Evolutionary conservation across 192 early-diverging fungal genomes (phyloP).

Genomic region (Helicostylum pulchrum): DNA sequence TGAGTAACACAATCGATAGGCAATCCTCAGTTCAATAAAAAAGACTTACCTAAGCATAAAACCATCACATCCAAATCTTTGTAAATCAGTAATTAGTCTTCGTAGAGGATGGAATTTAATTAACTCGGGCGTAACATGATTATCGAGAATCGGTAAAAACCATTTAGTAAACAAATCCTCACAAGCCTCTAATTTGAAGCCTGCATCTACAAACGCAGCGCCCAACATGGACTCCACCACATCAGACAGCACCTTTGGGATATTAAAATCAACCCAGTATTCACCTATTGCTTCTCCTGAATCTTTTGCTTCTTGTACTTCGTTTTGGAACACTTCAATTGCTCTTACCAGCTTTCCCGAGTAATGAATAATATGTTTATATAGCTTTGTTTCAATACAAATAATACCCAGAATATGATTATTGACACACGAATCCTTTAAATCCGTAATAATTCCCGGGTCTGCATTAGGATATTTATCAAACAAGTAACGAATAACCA

Average conservation of each 20-base stretch:
- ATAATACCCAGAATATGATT: constrained; percentile 80
- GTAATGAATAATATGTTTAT: constrained; percentile 63
- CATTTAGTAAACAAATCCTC: constrained; percentile 38
- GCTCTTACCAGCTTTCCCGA: constrained; percentile 52
- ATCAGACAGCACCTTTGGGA: constrained; percentile 90
- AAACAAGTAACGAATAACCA: constrained; percentile 72
- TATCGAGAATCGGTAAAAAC: constrained; percentile 38
- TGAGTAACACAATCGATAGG: not conserved
- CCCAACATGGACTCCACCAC: constrained; percentile 86
- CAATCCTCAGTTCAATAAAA: not conserved
- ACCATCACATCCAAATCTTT: constrained; percentile 40
- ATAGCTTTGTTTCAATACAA: constrained; percentile 61
- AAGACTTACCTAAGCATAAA: constrained; percentile 39
- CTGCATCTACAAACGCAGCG: constrained; percentile 81
- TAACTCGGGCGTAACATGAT: constrained; percentile 41
- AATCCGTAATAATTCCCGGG: constrained; percentile 78
- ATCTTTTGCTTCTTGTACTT: constrained; percentile 44
- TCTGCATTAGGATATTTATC: constrained; percentile 58
- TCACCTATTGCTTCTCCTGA: constrained; percentile 44
- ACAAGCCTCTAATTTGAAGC: constrained; percentile 57
- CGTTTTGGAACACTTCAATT: constrained; percentile 52
- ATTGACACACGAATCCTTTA: constrained; percentile 85
- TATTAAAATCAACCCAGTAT: constrained; percentile 73
- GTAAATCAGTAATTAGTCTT: constrained; percentile 34
- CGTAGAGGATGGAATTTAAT: constrained; percentile 48